phyloP scores from a whole-genome alignment of 2,329 filamentous ascomycete species.

The Plenodomus lindquistii region DNA sequence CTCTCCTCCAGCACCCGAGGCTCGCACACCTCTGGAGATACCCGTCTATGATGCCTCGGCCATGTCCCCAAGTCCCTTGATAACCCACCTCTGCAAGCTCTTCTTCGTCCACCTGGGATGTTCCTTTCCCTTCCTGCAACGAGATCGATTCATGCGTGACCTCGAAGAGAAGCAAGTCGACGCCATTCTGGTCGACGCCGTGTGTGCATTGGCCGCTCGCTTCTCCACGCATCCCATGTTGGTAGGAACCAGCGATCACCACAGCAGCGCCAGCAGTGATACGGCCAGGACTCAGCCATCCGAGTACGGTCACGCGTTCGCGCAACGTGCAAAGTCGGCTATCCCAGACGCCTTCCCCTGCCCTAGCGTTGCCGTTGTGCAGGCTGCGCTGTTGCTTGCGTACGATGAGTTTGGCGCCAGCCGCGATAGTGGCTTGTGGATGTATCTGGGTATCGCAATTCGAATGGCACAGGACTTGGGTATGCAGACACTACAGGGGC shows the following conservation, averaged over 20 bases:
- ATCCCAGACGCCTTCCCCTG: constrained; percentile 82
- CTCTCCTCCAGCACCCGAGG: constrained; percentile 41
- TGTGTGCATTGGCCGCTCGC: constrained; percentile 79
- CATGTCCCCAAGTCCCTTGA: constrained; percentile 72
- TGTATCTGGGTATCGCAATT: constrained; percentile 88
- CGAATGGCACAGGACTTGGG: constrained; percentile 81
- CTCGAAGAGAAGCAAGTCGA: constrained; percentile 81
- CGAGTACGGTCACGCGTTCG: constrained; percentile 76
- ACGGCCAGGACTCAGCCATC: constrained; percentile 49
- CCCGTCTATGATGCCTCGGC: constrained; percentile 79
- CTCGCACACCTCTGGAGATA: constrained; percentile 48
- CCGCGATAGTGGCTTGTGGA: constrained; percentile 88
- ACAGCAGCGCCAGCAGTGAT: constrained; percentile 37
- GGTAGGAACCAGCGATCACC: constrained; percentile 54
- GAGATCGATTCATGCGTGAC: constrained; percentile 72
- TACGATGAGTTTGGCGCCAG: constrained; percentile 89
- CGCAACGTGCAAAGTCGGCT: constrained; percentile 79
- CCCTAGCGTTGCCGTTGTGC: constrained; percentile 80
- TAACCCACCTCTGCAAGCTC: constrained; percentile 74
- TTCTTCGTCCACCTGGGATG: constrained; percentile 85
- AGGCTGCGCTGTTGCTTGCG: constrained; percentile 80
- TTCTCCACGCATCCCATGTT: constrained; percentile 69
- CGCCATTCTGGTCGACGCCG: constrained; percentile 81
- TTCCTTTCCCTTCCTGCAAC: constrained; percentile 81
- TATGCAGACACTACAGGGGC: constrained; percentile 77